Evolutionary conservation across 176 grass and related monocot genomes (phyloP).

Genomic region (Echinochloa phyllopogon): DNA sequence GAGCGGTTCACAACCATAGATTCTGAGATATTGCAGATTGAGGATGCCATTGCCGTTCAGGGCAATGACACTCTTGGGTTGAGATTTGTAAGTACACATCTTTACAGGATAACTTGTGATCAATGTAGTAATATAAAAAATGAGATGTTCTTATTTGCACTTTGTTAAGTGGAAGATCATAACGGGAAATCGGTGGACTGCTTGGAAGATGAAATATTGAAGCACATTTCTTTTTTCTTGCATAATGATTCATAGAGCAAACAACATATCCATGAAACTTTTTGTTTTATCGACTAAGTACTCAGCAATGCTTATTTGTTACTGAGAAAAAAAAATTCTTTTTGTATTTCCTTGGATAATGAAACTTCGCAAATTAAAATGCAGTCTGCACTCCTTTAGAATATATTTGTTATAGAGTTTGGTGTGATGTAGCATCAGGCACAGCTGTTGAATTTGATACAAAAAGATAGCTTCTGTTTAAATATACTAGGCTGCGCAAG

Average conservation of each 20-base stretch:
- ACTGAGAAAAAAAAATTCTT: neutral
- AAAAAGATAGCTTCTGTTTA: neutral
- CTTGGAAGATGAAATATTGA: slow-evolving; percentile 54
- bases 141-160: slow-evolving; percentile 24
- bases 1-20: slow-evolving; percentile 89
- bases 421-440: slow-evolving; percentile 32
- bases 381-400: neutral
- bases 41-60: slow-evolving; percentile 79
- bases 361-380: neutral
- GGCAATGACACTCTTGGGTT: slow-evolving; percentile 55
- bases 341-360: slow-evolving; percentile 1
- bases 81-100: slow-evolving; percentile 52
- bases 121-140: neutral
- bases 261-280: neutral
- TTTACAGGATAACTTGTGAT: neutral
- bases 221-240: slow-evolving; percentile 1
- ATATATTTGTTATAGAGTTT: slow-evolving; percentile 30
- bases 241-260: neutral
- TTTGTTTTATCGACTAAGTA: slow-evolving; percentile 12
- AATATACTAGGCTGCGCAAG: slow-evolving; percentile 18
- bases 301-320: neutral
- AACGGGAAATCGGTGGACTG: slow-evolving; percentile 60
- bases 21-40: slow-evolving; percentile 90
- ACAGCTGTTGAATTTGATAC: slow-evolving; percentile 35
- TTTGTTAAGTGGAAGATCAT: slow-evolving; percentile 64